These are phyloP conservation scores for Malus fusca DNA, from an alignment of 306 rosid genomes.

Conservation along the genomic window DNA sequence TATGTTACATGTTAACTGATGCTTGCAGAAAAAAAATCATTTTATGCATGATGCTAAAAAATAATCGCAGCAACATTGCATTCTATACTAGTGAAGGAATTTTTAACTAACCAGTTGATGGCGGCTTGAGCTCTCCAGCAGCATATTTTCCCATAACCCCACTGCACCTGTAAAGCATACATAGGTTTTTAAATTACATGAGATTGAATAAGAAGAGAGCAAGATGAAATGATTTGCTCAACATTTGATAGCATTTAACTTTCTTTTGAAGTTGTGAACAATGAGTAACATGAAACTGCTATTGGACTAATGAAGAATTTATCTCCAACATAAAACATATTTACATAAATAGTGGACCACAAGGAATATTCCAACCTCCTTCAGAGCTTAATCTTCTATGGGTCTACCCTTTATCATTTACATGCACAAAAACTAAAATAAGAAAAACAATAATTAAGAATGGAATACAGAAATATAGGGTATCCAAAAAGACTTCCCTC, in stretches of 20 bases:
- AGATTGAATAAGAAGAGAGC: not conserved
- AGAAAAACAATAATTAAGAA: not conserved
- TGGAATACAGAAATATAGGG: not conserved
- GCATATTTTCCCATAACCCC: conserved; percentile 99
- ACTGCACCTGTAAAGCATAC: conserved; percentile 72
- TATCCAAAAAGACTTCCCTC: not conserved
- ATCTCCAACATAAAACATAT: not conserved
- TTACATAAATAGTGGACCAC: not conserved
- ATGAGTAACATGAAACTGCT: not conserved
- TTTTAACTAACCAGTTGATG: conserved; percentile 50
- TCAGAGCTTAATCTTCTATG: not conserved
- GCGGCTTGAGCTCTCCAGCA: conserved; percentile 97
- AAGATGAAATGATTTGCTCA: not conserved
- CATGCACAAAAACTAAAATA: not conserved
- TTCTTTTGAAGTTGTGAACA: not conserved
- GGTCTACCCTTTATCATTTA: not conserved
- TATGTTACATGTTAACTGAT: not conserved
- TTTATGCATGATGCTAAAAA: not conserved
- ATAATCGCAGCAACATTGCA: not conserved
- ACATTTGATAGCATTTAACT: not conserved
- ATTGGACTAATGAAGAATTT: not conserved
- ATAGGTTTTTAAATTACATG: conserved; percentile 1
- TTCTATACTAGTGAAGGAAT: not conserved
- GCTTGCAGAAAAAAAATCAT: not conserved
- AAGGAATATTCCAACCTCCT: not conserved